Percentiles rank a stretch among this genome's conserved stretches.
These are phyloP conservation scores for Kwoniella dejecticola DNA, from an alignment of 768 basidiomycete species.

Conservation along the genomic window DNA sequence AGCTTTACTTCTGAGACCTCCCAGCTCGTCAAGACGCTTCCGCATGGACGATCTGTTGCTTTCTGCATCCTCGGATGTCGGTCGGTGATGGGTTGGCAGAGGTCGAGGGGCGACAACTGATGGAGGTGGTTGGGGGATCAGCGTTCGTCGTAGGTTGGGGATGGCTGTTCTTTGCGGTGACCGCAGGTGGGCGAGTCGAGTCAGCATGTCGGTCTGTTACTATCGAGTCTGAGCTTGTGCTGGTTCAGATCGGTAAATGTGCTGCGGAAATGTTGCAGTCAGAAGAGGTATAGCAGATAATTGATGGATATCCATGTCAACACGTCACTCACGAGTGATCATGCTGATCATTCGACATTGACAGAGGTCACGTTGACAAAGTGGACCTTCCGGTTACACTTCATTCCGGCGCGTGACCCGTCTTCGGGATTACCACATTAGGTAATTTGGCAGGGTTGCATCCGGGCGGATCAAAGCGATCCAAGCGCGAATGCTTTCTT, in stretches of 20 bases:
- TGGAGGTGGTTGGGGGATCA: slow-evolving; percentile 41
- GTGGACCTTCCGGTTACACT: slow-evolving; percentile 6
- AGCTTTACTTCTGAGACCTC: slow-evolving; percentile 28
- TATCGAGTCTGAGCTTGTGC: no score
- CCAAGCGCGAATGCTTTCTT: background rate
- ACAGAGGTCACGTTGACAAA: slow-evolving; percentile 17
- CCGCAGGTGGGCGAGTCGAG: background rate
- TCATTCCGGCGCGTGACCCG: background rate
- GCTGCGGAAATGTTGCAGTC: no score
- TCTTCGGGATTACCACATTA: background rate
- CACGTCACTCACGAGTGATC: no score
- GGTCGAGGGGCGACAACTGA: slow-evolving; percentile 32
- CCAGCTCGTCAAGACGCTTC: slow-evolving; percentile 11
- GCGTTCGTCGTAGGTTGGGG: slow-evolving; percentile 23
- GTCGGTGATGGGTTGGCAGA: slow-evolving; percentile 26
- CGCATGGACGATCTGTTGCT: slow-evolving; percentile 33
- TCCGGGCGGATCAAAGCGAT: slow-evolving; percentile 7
- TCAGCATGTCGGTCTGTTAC: slow-evolving; percentile 7
- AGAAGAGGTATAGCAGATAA: no score
- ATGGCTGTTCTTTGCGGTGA: background rate
- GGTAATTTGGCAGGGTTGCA: background rate
- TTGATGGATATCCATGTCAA: no score
- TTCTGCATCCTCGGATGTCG: slow-evolving; percentile 29
- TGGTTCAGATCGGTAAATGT: no score
- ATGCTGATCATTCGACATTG: no score